phyloP scores from a whole-genome alignment of 1,284 basidiomycete genomes.

The Papiliotrema terrestris region DNA sequence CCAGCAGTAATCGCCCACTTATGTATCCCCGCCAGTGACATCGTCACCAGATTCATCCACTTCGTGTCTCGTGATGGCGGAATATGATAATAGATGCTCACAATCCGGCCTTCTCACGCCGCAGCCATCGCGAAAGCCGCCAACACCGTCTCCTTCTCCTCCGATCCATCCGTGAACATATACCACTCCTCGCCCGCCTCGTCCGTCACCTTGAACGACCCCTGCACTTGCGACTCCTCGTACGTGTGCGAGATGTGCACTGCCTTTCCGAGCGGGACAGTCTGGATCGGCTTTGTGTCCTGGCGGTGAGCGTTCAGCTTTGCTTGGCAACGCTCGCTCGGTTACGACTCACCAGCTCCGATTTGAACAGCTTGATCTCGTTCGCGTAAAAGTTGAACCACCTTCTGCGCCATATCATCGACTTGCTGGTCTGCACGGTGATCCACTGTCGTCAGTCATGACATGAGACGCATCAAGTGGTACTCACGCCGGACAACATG shows the following conservation, averaged over 20 bases:
- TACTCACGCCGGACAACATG: slow-evolving; percentile 44
- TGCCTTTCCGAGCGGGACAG: slow-evolving; percentile 14
- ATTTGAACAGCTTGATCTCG: slow-evolving; percentile 38
- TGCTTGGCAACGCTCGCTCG: neutral
- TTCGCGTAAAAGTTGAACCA: slow-evolving; percentile 33
- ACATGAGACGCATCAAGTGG: neutral
- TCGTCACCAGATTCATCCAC: no score
- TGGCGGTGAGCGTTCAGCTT: slow-evolving; percentile 4
- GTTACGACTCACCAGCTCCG: slow-evolving; percentile 22
- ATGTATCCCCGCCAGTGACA: no score
- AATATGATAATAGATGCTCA: neutral
- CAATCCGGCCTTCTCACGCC: neutral
- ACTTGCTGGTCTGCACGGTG: slow-evolving; percentile 38
- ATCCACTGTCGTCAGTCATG: slow-evolving; percentile 24
- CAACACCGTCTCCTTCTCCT: slow-evolving; percentile 39
- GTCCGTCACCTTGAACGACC: slow-evolving; percentile 36
- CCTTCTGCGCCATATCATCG: slow-evolving; percentile 39
- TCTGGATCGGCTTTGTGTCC: slow-evolving; percentile 30
- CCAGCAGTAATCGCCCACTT: neutral
- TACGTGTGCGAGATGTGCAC: slow-evolving; percentile 25
- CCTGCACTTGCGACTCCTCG: slow-evolving; percentile 44
- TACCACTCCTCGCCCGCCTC: slow-evolving; percentile 35
- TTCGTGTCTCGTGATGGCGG: no score
- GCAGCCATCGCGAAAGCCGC: slow-evolving; percentile 22
- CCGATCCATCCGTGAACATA: slow-evolving; percentile 41